phyloP scores from a whole-genome alignment of 2,329 filamentous ascomycete genomes.

The Epichloe coenophiala region DNA sequence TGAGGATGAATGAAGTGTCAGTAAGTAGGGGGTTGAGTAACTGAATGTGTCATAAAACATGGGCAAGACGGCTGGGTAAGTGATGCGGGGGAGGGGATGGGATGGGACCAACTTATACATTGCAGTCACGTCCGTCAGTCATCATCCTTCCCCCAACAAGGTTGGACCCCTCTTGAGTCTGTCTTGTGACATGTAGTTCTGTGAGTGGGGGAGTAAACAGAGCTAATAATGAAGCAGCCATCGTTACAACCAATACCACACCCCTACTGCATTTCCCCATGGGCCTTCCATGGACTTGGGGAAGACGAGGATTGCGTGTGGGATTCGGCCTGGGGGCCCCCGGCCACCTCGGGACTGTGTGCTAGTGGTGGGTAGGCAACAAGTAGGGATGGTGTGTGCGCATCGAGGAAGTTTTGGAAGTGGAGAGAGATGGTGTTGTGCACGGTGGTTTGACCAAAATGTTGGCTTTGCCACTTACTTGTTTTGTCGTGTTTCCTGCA shows the following conservation, averaged over 20 bases:
- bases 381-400: neutral
- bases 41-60: neutral
- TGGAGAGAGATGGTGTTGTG: neutral
- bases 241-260: slow-evolving; percentile 1
- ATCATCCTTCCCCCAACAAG: neutral
- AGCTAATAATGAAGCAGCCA: neutral
- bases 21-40: neutral
- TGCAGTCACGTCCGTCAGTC: neutral
- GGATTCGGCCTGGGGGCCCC: slow-evolving; percentile 1
- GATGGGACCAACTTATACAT: neutral
- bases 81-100: too few relatives aligned
- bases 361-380: neutral
- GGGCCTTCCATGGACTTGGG: neutral
- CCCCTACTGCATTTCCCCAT: slow-evolving; percentile 1
- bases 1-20: neutral
- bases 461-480: neutral
- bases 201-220: neutral
- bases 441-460: neutral
- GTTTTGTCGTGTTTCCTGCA: neutral
- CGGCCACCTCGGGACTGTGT: neutral
- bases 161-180: neutral
- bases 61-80: neutral
- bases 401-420: neutral
- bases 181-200: neutral
- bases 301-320: neutral